These are phyloP conservation scores for Penicillium sp. DNA, from an alignment of 2,329 filamentous ascomycete genomes.

Conservation along the genomic window DNA sequence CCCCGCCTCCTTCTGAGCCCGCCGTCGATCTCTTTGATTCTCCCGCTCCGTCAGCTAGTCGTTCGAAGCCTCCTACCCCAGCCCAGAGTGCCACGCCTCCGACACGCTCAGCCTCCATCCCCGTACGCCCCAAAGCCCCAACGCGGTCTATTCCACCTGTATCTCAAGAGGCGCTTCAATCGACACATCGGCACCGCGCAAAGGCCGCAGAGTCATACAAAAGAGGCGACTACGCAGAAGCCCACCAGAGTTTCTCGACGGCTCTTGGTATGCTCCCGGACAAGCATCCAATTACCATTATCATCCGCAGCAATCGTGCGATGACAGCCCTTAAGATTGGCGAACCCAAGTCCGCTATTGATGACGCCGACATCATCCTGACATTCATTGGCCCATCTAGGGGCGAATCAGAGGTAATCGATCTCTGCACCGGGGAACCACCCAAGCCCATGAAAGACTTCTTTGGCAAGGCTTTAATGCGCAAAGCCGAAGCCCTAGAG, in stretches of 20 bases:
- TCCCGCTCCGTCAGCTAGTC: conserved; percentile 29
- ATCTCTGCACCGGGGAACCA: conserved; percentile 62
- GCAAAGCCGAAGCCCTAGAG: conserved; percentile 93
- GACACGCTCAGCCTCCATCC: conserved; percentile 46
- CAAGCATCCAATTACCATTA: conserved; percentile 76
- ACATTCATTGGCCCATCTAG: conserved; percentile 73
- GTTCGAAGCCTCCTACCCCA: conserved; percentile 34
- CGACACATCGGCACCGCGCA: conserved; percentile 73
- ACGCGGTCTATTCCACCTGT: conserved; percentile 60
- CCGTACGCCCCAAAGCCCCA: conserved; percentile 48
- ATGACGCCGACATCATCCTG: conserved; percentile 79
- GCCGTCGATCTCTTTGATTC: conserved; percentile 65
- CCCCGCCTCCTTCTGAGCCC: conserved; percentile 43
- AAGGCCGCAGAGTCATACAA: conserved; percentile 89
- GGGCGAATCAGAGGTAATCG: conserved; percentile 77
- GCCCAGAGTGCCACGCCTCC: conserved; percentile 40
- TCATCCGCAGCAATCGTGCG: conserved; percentile 89
- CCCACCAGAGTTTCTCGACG: conserved; percentile 76
- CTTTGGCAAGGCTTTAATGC: conserved; percentile 87
- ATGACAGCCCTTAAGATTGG: conserved; percentile 89
- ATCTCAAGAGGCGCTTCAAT: conserved; percentile 66
- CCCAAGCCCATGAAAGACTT: conserved; percentile 87
- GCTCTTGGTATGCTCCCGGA: conserved; percentile 73
- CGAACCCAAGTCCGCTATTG: conserved; percentile 81
- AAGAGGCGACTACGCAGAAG: conserved; percentile 84